Base-by-base conservation (phyloP, 306 rosid genomes). In the Astragalus glycyphyllos region DNA sequence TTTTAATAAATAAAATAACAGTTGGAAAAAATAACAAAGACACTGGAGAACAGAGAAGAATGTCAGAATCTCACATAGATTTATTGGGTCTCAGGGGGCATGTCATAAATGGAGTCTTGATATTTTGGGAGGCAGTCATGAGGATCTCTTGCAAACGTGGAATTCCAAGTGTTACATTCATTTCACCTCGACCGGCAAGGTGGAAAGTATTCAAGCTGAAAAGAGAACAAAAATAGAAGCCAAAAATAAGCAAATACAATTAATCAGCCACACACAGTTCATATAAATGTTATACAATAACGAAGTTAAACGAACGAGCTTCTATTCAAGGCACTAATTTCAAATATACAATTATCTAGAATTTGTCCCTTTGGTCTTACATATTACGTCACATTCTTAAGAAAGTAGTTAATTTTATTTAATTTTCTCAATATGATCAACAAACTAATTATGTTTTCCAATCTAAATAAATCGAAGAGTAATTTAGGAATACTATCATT, bases 81-180 rank as follows among this genome's bases (percentile, higher is more conserved):
- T 79, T 87, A 61, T 79, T 76, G 1, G 75, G 60, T 68, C 54
- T 84, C 79, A 94, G 71, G 54, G 98, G 98, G 81, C 98, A 94
- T 60, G 96, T 80, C 98, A 94, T 94, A 53, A 89, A 81, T 8
- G 97, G 97, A 63, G 98, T 94, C 83, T 89, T 88, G 74, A 90
- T 90, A 40, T 87, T 75, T 13, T 16, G 45, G 45, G 97, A 54
- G 71, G 98, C 97, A 62, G 89, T 80, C 96, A 87, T 91, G 77
- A 94, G 71, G 48, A 94, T 90, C 83, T 94, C 98, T 73, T 87
- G 90, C 71, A 89, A 95, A 23, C 95, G 90, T 9, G 98, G 97
- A 78, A 94, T 94, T 75, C 98, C 98, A 60, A 94, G 98, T 1
- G 98, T 94, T 79, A 90, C 98, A 45, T 94, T 94, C 96, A 87